phyloP scores from a whole-genome alignment of 495 filamentous ascomycete species.

The Neurospora terricola region DNA sequence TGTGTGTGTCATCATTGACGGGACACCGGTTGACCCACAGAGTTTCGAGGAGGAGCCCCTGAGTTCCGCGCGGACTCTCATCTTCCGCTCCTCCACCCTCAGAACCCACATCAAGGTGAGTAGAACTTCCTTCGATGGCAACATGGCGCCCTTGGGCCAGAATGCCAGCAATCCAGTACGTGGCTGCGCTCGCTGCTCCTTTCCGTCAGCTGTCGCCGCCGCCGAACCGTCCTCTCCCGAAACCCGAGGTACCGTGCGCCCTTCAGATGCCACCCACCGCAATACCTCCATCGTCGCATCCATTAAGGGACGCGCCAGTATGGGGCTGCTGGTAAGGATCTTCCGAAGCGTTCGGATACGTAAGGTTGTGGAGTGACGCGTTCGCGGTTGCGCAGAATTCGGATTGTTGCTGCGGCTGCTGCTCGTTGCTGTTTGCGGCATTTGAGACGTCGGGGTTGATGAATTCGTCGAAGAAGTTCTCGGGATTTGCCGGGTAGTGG shows the following conservation, averaged over 20 bases:
- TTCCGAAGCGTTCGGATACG: constrained; percentile 40
- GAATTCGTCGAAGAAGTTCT: constrained; percentile 43
- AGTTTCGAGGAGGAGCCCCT: constrained; percentile 11
- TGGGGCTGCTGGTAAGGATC: constrained; percentile 74
- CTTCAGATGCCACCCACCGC: constrained; percentile 52
- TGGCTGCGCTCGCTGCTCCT: constrained; percentile 25
- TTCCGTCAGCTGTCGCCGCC: constrained; percentile 16
- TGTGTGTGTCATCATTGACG: constrained; percentile 12
- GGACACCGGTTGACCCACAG: constrained; percentile 13
- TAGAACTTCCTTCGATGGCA: constrained; percentile 43
- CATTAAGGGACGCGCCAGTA: constrained; percentile 80
- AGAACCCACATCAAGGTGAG: constrained; percentile 44
- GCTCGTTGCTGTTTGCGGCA: constrained; percentile 19
- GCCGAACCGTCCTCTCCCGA: constrained; percentile 27
- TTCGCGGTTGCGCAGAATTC: constrained; percentile 28
- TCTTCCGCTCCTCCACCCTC: constrained; percentile 35
- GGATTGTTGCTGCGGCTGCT: constrained; percentile 26
- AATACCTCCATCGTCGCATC: constrained; percentile 86
- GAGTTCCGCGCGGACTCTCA: constrained; percentile 15
- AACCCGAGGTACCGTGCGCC: constrained; percentile 29
- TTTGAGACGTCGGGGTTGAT: constrained; percentile 37
- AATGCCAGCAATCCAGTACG: constrained; percentile 23
- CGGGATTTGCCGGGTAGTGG: constrained; percentile 27
- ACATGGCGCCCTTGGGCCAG: constrained; percentile 32
- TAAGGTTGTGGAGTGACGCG: constrained; percentile 35